A percentile compares a stretch with the other conserved stretches of the same genome.
Conservation (phyloP, 2,329 filamentous ascomycete genomes). For the Ophiostoma perfectum region DNA sequence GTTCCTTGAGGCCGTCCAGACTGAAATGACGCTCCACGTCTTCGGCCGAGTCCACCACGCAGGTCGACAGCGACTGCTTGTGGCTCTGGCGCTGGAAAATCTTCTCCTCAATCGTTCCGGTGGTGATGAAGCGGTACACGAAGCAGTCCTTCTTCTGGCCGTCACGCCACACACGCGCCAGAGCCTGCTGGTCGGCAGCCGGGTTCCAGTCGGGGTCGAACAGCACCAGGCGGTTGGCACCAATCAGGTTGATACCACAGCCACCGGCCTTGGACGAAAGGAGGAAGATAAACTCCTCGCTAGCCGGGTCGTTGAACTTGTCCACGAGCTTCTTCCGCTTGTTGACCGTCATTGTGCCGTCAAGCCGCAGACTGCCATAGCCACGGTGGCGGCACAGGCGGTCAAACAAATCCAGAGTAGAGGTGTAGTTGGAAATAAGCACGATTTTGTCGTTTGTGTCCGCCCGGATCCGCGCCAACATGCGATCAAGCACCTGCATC, state of each 20-base stretch:
- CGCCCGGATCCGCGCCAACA: constrained; percentile 90
- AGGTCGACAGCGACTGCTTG: constrained; percentile 93
- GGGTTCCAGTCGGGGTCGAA: constrained; percentile 99
- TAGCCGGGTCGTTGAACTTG: constrained; percentile 91
- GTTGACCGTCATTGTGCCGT: constrained; percentile 96
- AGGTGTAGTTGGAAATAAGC: constrained; percentile 96
- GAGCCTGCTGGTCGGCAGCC: constrained; percentile 91
- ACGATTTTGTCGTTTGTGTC: constrained; percentile 99
- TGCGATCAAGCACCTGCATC: constrained; percentile 95
- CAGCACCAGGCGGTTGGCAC: constrained; percentile 86
- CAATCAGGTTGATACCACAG: constrained; percentile 92
- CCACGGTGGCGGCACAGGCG: constrained; percentile 76
- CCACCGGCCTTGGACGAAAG: constrained; percentile 94
- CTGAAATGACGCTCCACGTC: constrained; percentile 97
- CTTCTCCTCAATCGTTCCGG: constrained; percentile 97
- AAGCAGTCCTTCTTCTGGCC: constrained; percentile 99
- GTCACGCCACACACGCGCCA: constrained; percentile 97
- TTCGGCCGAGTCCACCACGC: constrained; percentile 92
- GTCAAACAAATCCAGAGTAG: constrained; percentile 92
- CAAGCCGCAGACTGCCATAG: constrained; percentile 83
- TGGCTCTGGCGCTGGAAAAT: constrained; percentile 98
- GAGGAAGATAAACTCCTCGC: constrained; percentile 88
- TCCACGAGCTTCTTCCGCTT: constrained; percentile 97
- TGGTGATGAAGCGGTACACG: constrained; percentile 98
- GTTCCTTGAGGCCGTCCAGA: constrained; percentile 79